phyloP scores from a whole-genome alignment of 352 stramenopile species.

The Globisporangium carolinianum region DNA sequence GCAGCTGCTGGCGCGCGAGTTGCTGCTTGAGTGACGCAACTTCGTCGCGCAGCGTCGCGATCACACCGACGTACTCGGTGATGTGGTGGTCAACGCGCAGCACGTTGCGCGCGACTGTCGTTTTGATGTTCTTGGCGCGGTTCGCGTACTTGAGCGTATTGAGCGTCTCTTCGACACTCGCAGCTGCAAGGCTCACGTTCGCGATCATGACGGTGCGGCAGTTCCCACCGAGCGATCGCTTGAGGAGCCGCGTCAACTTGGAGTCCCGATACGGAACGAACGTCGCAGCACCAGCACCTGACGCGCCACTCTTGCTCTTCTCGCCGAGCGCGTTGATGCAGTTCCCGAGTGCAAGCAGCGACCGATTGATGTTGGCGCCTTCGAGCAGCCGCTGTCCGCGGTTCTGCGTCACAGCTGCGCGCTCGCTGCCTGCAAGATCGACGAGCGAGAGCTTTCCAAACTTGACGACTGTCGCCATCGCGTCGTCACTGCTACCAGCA shows the following conservation, averaged over 20 bases:
- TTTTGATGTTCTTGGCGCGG: constrained; percentile 92
- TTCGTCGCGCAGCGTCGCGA: constrained; percentile 79
- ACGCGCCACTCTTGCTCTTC: constrained; percentile 21
- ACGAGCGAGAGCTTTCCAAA: constrained; percentile 88
- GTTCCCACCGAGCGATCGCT: constrained; percentile 89
- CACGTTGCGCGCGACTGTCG: constrained; percentile 81
- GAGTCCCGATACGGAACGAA: constrained; percentile 90
- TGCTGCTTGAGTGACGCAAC: constrained; percentile 76
- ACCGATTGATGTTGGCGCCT: constrained; percentile 91
- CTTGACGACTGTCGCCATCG: constrained; percentile 42
- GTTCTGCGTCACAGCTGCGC: constrained; percentile 88
- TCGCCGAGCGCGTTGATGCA: constrained; percentile 92
- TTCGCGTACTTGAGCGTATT: constrained; percentile 93
- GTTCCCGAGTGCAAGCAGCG: constrained; percentile 87
- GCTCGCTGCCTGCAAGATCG: constrained; percentile 88
- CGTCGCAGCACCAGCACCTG: constrained; percentile 2
- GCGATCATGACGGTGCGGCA: constrained; percentile 93
- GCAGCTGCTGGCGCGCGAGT: constrained; percentile 29
- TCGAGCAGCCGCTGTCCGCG: constrained; percentile 77
- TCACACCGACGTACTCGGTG: constrained; percentile 81
- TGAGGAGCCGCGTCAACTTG: constrained; percentile 86
- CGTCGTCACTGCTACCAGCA: not conserved
- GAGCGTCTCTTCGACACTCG: constrained; percentile 89
- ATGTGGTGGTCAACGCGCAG: constrained; percentile 86
- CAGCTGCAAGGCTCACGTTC: constrained; percentile 76